These are phyloP conservation scores for Ophiostoma ulmi DNA, from an alignment of 2,329 filamentous ascomycete genomes.

Conservation along the genomic window DNA sequence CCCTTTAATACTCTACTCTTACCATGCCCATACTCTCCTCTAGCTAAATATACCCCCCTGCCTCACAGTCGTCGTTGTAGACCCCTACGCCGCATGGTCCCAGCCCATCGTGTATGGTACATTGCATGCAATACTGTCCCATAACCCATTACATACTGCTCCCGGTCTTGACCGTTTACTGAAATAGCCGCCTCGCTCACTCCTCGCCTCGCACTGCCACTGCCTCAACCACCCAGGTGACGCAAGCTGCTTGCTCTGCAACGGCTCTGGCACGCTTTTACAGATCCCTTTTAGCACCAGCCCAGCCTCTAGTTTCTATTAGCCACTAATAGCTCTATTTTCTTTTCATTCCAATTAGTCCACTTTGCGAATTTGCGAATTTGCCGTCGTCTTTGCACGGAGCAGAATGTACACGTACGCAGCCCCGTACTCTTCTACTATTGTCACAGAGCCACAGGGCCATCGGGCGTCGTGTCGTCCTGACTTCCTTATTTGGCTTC, in stretches of 20 bases:
- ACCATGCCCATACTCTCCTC: no score
- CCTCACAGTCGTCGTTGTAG: background rate
- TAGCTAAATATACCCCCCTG: background rate
- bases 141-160: background rate
- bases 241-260: slow-evolving; percentile 17
- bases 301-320: background rate
- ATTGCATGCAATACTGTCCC: background rate
- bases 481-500: background rate
- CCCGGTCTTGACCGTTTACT: background rate
- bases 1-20: background rate
- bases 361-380: background rate
- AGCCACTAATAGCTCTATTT: background rate
- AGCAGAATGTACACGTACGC: slow-evolving; percentile 3
- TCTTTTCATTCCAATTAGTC: background rate
- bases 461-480: background rate
- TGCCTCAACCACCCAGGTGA: slow-evolving; percentile 8
- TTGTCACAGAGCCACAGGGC: background rate
- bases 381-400: background rate
- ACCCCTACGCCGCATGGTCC: slow-evolving; percentile 2
- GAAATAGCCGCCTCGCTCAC: no score
- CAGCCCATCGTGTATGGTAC: background rate
- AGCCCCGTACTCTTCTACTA: background rate
- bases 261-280: background rate
- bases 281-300: background rate
- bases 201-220: background rate